Conservation (phyloP, 345 rosid species). For the Clausena lansium region DNA sequence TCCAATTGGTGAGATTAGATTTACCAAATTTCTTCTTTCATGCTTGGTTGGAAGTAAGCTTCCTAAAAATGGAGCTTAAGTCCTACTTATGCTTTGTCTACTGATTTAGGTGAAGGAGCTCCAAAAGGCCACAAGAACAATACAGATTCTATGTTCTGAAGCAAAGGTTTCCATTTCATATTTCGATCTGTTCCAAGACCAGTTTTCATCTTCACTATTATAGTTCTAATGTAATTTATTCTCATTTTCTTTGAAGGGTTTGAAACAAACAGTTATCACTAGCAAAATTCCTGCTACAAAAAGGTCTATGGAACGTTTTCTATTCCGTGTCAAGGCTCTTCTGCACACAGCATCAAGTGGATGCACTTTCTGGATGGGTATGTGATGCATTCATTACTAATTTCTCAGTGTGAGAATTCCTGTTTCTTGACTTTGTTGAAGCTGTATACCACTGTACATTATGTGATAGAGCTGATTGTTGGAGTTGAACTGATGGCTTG, state of each 20-base stretch:
- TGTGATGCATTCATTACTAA: slow-evolving; percentile 3
- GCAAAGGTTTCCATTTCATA: slow-evolving; percentile 62
- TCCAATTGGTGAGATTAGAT: slow-evolving; percentile 54
- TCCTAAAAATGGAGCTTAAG: not conserved
- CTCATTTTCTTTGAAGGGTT: slow-evolving; percentile 45
- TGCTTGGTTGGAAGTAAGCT: not conserved
- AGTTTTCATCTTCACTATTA: not conserved
- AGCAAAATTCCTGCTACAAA: slow-evolving; percentile 78
- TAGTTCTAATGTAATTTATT: slow-evolving; percentile 10
- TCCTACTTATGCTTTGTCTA: slow-evolving; percentile 2
- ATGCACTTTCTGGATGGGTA: slow-evolving; percentile 92
- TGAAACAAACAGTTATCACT: slow-evolving; percentile 69
- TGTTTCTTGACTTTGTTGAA: not conserved
- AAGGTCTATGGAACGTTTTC: slow-evolving; percentile 78
- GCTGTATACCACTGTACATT: not conserved
- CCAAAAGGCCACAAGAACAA: slow-evolving; percentile 84
- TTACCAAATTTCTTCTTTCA: not conserved
- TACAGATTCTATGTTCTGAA: slow-evolving; percentile 86
- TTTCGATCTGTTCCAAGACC: slow-evolving; percentile 4
- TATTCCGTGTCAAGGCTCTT: slow-evolving; percentile 83
- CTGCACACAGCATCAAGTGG: slow-evolving; percentile 64
- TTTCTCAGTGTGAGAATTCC: not conserved
- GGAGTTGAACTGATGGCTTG: not conserved
- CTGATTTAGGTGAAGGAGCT: slow-evolving; percentile 66
- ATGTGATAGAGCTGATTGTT: not conserved